A percentile compares a stretch with the other conserved stretches of the same genome.
Conservation (phyloP, 73 alveolate genomes). For the Diophrys appendiculata region DNA sequence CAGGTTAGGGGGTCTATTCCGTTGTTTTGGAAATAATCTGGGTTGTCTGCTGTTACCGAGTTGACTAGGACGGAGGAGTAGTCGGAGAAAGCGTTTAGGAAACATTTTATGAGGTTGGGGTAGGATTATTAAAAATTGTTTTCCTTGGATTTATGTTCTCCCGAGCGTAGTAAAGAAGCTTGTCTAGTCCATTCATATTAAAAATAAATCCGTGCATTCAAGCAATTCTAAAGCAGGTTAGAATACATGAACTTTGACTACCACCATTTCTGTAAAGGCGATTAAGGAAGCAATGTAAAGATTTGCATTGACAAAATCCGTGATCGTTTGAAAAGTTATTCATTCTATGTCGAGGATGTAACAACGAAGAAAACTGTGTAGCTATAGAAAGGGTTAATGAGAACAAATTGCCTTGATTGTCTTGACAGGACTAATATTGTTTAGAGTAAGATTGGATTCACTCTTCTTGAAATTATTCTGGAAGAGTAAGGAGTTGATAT, state of each 20-base stretch:
- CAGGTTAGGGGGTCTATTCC: slow-evolving; percentile 91
- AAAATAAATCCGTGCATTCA: too few relatives aligned
- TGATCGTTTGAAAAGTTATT: slow-evolving; percentile 18
- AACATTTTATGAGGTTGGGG: slow-evolving; percentile 56
- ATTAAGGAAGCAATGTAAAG: slow-evolving; percentile 36
- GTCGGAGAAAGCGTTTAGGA: slow-evolving; percentile 51
- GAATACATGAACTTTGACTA: slow-evolving; percentile 57
- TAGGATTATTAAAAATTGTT: slow-evolving; percentile 53
- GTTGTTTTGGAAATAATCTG: slow-evolving; percentile 78
- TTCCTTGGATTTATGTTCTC: slow-evolving; percentile 61
- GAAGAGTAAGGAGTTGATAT: slow-evolving; percentile 16
- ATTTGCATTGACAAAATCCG: slow-evolving; percentile 37
- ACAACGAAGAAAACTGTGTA: slow-evolving; percentile 36
- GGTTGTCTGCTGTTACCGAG: slow-evolving; percentile 39
- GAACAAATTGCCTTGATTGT: slow-evolving; percentile 94
- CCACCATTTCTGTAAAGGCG: slow-evolving; percentile 57
- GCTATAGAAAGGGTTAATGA: slow-evolving; percentile 76
- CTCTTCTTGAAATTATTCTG: slow-evolving; percentile 34
- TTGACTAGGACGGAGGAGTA: slow-evolving; percentile 40
- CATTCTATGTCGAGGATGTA: slow-evolving; percentile 58
- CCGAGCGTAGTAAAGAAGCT: too few relatives aligned
- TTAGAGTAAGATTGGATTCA: slow-evolving; percentile 57
- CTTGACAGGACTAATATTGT: slow-evolving; percentile 91
- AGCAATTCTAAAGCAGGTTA: not conserved
- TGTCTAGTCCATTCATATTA: too few relatives aligned